Percentiles rank a stretch among this genome's conserved stretches.
Evolutionary conservation across 352 stramenopile species (phyloP).

Genomic region (Phytophthora melonis): DNA sequence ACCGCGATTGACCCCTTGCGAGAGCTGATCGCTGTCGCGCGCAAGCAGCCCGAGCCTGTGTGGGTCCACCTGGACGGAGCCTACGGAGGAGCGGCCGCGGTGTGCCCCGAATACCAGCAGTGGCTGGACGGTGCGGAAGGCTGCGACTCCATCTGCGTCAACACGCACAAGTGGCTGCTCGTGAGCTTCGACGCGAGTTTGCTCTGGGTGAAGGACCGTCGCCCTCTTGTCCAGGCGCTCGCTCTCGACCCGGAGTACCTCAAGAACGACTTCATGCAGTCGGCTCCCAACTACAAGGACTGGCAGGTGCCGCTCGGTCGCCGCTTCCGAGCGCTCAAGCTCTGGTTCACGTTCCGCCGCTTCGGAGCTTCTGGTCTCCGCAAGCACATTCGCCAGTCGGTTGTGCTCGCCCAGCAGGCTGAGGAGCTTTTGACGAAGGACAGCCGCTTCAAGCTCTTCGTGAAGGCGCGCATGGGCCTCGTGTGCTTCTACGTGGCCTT

Average conservation of each 20-base stretch:
- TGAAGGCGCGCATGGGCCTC: conserved; percentile 58
- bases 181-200: conserved; percentile 73
- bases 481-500: conserved; percentile 73
- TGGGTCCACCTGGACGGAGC: conserved; percentile 78
- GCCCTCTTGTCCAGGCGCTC: conserved; percentile 62
- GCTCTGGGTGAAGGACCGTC: conserved; percentile 70
- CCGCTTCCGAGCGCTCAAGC: conserved; percentile 75
- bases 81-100: conserved; percentile 60
- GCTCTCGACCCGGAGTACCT: conserved; percentile 75
- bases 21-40: conserved; percentile 48
- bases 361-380: conserved; percentile 69
- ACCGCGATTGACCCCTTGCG: conserved; percentile 65
- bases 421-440: conserved; percentile 52
- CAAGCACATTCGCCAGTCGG: conserved; percentile 59
- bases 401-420: conserved; percentile 54
- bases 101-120: conserved; percentile 63
- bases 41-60: conserved; percentile 47
- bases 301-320: conserved; percentile 80
- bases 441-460: conserved; percentile 62
- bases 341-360: conserved; percentile 76
- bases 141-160: conserved; percentile 75
- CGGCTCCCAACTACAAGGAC: conserved; percentile 74
- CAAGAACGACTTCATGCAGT: conserved; percentile 71
- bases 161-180: conserved; percentile 84
- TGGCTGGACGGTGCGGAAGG: conserved; percentile 67